Conservation (phyloP, 306 rosid genomes). For the Cucurbita ficifolia region DNA sequence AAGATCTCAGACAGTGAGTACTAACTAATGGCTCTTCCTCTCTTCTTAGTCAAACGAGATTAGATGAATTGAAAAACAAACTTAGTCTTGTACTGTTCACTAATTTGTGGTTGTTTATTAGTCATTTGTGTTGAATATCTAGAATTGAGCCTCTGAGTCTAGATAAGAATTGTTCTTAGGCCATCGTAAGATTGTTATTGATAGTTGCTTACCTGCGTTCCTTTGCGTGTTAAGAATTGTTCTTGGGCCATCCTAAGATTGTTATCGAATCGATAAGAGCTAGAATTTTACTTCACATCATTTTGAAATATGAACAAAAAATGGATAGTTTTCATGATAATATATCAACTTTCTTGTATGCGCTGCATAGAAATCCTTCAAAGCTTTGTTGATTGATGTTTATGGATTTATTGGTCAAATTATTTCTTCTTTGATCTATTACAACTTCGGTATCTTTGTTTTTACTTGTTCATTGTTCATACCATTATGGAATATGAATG, state of each 20-base stretch:
- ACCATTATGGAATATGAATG: neutral
- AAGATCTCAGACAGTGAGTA: constrained; percentile 59
- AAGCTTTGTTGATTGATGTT: neutral
- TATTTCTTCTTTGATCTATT: neutral
- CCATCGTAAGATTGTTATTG: neutral
- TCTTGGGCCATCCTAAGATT: neutral
- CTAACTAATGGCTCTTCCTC: neutral
- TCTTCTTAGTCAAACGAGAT: neutral
- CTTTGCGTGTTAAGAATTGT: neutral
- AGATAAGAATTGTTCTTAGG: neutral
- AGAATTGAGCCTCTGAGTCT: neutral
- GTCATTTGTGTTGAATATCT: neutral
- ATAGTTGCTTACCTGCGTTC: neutral
- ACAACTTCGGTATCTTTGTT: neutral
- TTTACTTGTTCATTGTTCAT: neutral
- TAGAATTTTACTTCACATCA: neutral
- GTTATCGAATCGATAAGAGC: neutral
- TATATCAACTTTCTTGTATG: neutral
- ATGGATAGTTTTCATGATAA: neutral
- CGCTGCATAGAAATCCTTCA: neutral
- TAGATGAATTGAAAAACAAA: neutral
- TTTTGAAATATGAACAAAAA: neutral
- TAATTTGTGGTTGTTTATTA: neutral
- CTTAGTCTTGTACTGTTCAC: neutral
- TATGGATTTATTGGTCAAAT: neutral